phyloP scores from a whole-genome alignment of 225 moss, liverwort and hornwort species.

The Pseudoscleropodium purum region DNA sequence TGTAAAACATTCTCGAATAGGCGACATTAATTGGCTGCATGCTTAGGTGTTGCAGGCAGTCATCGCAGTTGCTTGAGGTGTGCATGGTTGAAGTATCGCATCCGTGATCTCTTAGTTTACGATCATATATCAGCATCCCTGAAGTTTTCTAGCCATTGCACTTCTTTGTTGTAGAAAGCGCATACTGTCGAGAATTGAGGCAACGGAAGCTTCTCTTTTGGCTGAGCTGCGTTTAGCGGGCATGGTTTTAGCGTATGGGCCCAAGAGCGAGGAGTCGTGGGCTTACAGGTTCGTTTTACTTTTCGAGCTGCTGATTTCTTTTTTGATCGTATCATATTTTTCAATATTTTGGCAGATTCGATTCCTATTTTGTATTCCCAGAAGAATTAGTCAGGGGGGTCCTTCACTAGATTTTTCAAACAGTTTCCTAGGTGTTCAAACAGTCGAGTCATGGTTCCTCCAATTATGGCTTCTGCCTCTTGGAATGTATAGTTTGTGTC shows the following conservation, averaged over 20 bases:
- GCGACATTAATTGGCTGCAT: not conserved
- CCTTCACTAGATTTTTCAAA: not conserved
- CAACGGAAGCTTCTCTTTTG: constrained; percentile 37
- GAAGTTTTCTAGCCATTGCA: not conserved
- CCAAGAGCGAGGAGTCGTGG: constrained; percentile 99
- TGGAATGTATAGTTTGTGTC: not conserved
- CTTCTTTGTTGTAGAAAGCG: constrained; percentile 58
- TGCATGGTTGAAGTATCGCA: not conserved
- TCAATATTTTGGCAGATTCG: not conserved
- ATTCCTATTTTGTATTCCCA: not conserved
- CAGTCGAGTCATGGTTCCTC: not conserved
- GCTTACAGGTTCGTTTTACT: constrained; percentile 65
- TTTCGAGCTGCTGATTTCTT: not conserved
- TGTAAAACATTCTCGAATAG: not conserved
- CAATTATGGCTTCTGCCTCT: not conserved
- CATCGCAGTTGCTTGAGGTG: not conserved
- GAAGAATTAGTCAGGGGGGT: not conserved
- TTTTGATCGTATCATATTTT: not conserved
- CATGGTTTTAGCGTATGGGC: constrained; percentile 78
- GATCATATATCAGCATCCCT: not conserved
- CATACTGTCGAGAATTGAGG: constrained; percentile 42
- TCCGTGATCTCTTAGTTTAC: not conserved
- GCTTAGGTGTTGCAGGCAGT: not conserved
- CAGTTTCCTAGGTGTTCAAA: not conserved
- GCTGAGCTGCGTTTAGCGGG: constrained; percentile 73